phyloP scores from a whole-genome alignment of 768 basidiomycete species.

The Psilocybe cyanescens region DNA sequence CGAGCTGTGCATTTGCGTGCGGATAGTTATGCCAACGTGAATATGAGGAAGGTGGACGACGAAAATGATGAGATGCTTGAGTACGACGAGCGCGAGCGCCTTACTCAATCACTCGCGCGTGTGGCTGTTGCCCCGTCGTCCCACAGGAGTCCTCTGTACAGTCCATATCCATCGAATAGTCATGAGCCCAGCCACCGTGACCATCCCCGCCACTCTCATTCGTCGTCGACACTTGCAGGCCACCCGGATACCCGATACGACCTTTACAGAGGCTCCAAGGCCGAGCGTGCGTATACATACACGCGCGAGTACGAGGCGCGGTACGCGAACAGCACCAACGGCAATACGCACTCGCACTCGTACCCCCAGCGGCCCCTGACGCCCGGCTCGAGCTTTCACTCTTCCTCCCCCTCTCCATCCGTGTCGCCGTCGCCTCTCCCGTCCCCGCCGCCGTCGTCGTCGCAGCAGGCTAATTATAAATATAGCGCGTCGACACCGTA shows the following conservation, averaged over 20 bases:
- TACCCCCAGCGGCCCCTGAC: neutral
- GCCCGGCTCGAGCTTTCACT: constrained; percentile 13
- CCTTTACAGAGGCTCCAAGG: too few species aligned
- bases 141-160: constrained; percentile 1
- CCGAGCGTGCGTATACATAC: too few species aligned
- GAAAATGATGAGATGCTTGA: too few species aligned
- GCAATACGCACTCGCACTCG: too few species aligned
- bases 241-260: too few species aligned
- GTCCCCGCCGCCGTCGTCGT: neutral
- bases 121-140: constrained; percentile 1
- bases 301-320: too few species aligned
- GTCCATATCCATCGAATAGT: neutral
- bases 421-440: constrained; percentile 5
- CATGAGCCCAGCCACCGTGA: too few species aligned
- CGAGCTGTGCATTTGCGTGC: neutral
- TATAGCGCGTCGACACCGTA: constrained; percentile 37
- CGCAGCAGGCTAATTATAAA: neutral
- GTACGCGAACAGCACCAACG: too few species aligned
- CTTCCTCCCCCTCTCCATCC: constrained; percentile 20
- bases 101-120: constrained; percentile 12
- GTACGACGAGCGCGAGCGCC: neutral
- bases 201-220: too few species aligned
- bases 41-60: too few species aligned
- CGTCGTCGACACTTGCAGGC: too few species aligned
- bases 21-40: too few species aligned